Base-by-base conservation (phyloP, 1,284 basidiomycete species). In the Marasmius oreades region DNA sequence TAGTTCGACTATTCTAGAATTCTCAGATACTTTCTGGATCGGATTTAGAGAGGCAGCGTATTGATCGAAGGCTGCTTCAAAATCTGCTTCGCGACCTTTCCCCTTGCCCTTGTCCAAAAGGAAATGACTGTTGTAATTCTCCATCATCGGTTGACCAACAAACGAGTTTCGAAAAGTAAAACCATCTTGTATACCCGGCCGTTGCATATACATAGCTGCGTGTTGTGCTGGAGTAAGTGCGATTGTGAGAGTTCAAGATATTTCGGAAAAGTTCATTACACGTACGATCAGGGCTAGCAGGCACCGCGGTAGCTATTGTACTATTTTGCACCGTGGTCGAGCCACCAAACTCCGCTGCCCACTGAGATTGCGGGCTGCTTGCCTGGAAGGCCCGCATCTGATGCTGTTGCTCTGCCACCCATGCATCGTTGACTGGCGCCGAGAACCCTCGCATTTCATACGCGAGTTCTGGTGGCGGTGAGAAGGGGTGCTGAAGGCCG, bases 11-110 rank as follows among this genome's bases (percentile, higher is more conserved):
- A 87, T 81, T 36, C 74, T 68, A 7, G 82, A 77, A 26, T 72
- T 74, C 24, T 78, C 73, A 10, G 28, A 31, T 10, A 31, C 28
- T 24, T 70, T 64, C 60, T 82, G 74, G 23, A 64, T 58, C 11
- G 75, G 68, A 36, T 68, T 64, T 18, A 85, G 66, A 8, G 81
- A 81, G 14, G 78, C 79, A 36, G 75, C 72, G 3, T 79, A 75
- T 63, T 87, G 78, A 16, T 82, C 84, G 69, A 92, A 89, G 1
- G 88, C 90, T 26, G 83, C 83, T 62, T 90, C 89, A 64, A 90
- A 93, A 69, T 91, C 90, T 5, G 80, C 85, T 62, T 88, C 88
- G 62, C 77, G 83, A 59, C 77, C 81, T 67, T 87, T 92, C 18
- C 85, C 88, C 70, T 88, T 92, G 54, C 83, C 89, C 70, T 81